Evolutionary conservation across 495 filamentous ascomycete species (phyloP), one percentile per base, ranked within the genome.

Genomic region (Aspergillus coremiiformis): DNA sequence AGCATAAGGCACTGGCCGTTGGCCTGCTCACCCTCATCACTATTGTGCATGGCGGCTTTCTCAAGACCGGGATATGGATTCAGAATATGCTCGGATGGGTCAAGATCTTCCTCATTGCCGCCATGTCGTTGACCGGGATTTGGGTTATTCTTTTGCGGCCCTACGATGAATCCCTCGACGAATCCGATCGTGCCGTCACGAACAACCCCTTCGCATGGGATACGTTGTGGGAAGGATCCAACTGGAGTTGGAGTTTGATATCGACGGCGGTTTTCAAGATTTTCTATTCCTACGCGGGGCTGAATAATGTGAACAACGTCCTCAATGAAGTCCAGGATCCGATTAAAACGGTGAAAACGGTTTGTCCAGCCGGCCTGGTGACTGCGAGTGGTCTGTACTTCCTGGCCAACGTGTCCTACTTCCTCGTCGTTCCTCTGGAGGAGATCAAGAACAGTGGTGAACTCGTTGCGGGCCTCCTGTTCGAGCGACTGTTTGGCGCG

Each of bases 311-410:
- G 50, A 87, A 87, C 64, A 86, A 89, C 51, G 85, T 89, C n/a
- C 67, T 90, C 30, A 84, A 84, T 49, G 85, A 90, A 59, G 85
- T 89, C 14, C 79, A 82, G 44, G 67, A 89, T 50, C 86, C 86
- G 0, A 74, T 87, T 1, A 68, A 73, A 4, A 90, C 85, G 0
- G 58, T 90, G 11, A 82, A 77, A 43, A 80, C 78, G 0, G 84
- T 84, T n/a, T 78, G 78, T 8, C 71, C 82, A 0, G 71, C 77
- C 0, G 84, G 83, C 4, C 70, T 90, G 0, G 15, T 78, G 4
- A 86, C 84, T 0, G 75, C 80, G 0, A 79, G 78, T 23, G 60
- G 76, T 26, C 67, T 89, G 11, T 89, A 90, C 55, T 50, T 87
- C 24, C 63, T 89, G 9, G 77, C 84, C 20, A 90, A 91, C 58